Percentiles rank a stretch among this genome's conserved stretches.
Evolutionary conservation across 179 eudicot genomes (phyloP).

Genomic region (Heliamphora pulchella): DNA sequence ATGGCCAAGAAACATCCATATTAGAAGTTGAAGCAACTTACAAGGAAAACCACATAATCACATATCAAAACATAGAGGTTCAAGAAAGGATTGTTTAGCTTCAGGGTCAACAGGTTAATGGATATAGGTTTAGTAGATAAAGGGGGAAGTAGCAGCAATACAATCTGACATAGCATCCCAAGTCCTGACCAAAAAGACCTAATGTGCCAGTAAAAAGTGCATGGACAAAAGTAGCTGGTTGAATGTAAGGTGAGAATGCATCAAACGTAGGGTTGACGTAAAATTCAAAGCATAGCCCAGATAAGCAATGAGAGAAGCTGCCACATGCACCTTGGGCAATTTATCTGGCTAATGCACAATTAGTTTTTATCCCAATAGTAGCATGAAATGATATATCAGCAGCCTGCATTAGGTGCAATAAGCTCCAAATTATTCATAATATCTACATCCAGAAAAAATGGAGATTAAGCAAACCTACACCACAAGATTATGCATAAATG

Average conservation of each 20-base stretch:
- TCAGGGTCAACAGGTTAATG: background rate
- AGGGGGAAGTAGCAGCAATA: background rate
- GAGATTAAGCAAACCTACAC: background rate
- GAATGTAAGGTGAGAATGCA: background rate
- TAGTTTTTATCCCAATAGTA: background rate
- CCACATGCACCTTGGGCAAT: background rate
- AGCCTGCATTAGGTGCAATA: background rate
- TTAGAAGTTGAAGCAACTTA: background rate
- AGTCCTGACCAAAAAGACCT: background rate
- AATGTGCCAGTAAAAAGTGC: background rate
- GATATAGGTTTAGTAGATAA: background rate
- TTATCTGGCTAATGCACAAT: background rate
- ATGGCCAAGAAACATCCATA: constrained; percentile 16
- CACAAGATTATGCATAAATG: background rate
- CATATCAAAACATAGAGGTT: background rate
- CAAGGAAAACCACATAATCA: background rate
- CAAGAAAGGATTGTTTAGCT: background rate
- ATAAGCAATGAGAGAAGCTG: background rate
- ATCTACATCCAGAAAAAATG: background rate
- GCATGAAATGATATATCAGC: background rate
- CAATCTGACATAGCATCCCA: background rate
- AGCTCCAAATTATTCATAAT: background rate
- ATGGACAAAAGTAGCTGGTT: background rate
- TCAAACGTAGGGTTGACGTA: background rate
- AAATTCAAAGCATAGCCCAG: background rate